Evolutionary conservation across 2,329 filamentous ascomycete species (phyloP), one percentile per base, ranked within the genome.

Genomic region (Trichoderma atrobrunneum): DNA sequence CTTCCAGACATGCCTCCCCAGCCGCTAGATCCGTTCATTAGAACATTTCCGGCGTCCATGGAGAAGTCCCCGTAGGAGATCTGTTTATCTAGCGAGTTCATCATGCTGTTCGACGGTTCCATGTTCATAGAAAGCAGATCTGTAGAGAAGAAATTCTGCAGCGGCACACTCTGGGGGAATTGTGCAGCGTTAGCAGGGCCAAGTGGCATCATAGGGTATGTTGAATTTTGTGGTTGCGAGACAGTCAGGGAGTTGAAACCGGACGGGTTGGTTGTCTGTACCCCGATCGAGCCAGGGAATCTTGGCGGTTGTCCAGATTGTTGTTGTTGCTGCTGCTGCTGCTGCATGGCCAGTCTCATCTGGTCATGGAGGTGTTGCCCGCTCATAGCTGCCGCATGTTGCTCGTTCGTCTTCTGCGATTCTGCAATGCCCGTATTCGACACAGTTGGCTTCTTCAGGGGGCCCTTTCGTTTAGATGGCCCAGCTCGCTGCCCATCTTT

Each of bases 1-100:
- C 79, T 78, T 7, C 78, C 77, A 18, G 83, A 78, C 67, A 85
- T 78, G 32, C 80, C 80, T 62, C 85, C 81, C 86, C 86, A 87
- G 63, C 78, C 80, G 10, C 69, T 61, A 51, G 84, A 76, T 3
- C 80, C 80, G 7, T 85, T 83, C 76, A 87, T 81, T 62, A 84
- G 76, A 7, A 85, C 82, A 11, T 80, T 79, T 8, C 79, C 80
- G 2, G 83, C 79, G 51, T 88, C 85, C 75, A 79, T 90, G 82
- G 76, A 89, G 77, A 94, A 95, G 1, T 90, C 91, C 48, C 90
- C 90, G 74, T 93, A 93, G 2, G 94, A 90, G 74, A 94, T 89
- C 77, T 94, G 92, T 3, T 92, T 87, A 76, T 95, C 92, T 16
- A 95, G 87, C 73, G 93, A 90, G 11, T 91, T 90, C 30, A 94